Base-by-base conservation (phyloP, 306 rosid genomes). In the Betula pendula region DNA sequence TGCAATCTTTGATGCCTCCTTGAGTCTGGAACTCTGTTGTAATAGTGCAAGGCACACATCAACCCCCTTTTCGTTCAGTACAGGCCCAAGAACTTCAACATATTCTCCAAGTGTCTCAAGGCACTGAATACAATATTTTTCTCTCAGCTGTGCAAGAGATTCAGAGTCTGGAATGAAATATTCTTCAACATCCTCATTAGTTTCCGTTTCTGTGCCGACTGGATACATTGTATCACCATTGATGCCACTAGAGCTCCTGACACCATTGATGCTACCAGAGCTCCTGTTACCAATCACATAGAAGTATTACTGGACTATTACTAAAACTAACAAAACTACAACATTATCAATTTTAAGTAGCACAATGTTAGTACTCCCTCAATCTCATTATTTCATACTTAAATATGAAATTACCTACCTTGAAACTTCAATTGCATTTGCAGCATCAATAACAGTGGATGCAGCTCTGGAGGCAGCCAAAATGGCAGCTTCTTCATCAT, bases 1-100 rank as follows among this genome's bases (percentile, higher is more conserved):
- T 49, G 86, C 96, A 73, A 85, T 79, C 79, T 89, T 87, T 31
- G 91, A 91, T 31, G 89, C 75, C 72, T 91, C 91, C 51, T 70
- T 80, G 75, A 86, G 91, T 71, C 85, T 96, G 59, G 94, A 96
- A 85, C 91, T 87, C 80, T 84, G 88, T 78, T 96, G 99, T 59
- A 96, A 81, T 68, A 96, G 84, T 48, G 89, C 90, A 70, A 96
- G 92, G 75, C 99, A 96, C 56, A 91, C 99, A 66, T 96, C 99
- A 51, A 96, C 93, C 59, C 98, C 99, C 74, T 96, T 96, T 74
- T 96, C 98, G 29, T 90, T 98, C 79, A 96, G 84, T 72, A 96
- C 99, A 77, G 99, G 99, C 25, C 98, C 98, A 82, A 96, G 98
- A 81, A 91, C 99, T 82, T 96, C 99, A 25, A 96, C 98, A 85